Evolutionary conservation across 2,329 filamentous ascomycete genomes (phyloP).

Genomic region (Curvularia hawaiiensis): DNA sequence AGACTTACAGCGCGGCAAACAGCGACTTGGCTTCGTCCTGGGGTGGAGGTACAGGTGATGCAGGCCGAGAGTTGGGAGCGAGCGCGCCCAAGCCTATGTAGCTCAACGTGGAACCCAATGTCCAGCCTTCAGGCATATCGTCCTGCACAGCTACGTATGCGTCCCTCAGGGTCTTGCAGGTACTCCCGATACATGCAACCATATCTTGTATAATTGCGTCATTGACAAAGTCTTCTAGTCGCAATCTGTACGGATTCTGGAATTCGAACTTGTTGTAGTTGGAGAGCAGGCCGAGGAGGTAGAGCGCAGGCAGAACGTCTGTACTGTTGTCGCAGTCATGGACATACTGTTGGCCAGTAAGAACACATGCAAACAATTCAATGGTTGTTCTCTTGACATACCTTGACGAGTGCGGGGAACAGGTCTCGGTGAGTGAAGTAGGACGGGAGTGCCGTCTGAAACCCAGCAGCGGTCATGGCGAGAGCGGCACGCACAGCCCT

Average conservation of each 20-base stretch:
- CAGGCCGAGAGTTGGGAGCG: slow-evolving; percentile 68
- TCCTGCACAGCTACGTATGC: slow-evolving; percentile 87
- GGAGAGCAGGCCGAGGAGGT: slow-evolving; percentile 81
- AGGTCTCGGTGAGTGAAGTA: slow-evolving; percentile 95
- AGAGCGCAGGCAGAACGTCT: slow-evolving; percentile 73
- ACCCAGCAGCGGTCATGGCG: slow-evolving; percentile 88
- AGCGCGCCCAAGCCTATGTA: slow-evolving; percentile 85
- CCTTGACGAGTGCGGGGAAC: slow-evolving; percentile 94
- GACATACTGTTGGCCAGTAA: slow-evolving; percentile 64
- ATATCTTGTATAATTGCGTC: slow-evolving; percentile 84
- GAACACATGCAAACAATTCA: slow-evolving; percentile 1
- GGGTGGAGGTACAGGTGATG: slow-evolving; percentile 62
- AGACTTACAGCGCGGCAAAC: slow-evolving; percentile 75
- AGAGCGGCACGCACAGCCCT: slow-evolving; percentile 83
- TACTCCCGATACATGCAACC: slow-evolving; percentile 73
- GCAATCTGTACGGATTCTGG: slow-evolving; percentile 92
- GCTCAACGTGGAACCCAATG: slow-evolving; percentile 75
- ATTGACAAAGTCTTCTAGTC: slow-evolving; percentile 94
- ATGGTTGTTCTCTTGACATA: slow-evolving; percentile 41
- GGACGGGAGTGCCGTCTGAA: slow-evolving; percentile 90
- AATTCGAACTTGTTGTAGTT: slow-evolving; percentile 99
- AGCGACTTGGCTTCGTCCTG: slow-evolving; percentile 81
- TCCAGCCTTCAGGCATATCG: slow-evolving; percentile 90
- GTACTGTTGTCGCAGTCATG: slow-evolving; percentile 72
- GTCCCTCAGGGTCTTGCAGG: slow-evolving; percentile 70